Evolutionary conservation across 768 basidiomycete species (phyloP).

Genomic region (Xerocomellus dryophilus): DNA sequence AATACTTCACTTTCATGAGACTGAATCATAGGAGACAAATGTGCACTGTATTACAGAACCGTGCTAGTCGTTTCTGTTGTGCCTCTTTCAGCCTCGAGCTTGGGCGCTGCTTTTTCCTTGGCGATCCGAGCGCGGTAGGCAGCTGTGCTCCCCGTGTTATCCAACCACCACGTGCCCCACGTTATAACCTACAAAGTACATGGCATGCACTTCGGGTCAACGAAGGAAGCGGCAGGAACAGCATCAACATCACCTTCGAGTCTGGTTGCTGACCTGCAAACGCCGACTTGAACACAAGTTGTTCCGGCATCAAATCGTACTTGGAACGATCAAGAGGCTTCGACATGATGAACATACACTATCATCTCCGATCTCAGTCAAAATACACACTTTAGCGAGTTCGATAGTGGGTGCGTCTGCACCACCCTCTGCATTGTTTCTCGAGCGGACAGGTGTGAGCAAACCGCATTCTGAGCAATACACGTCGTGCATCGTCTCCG

Average conservation of each 20-base stretch:
- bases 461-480: constrained; percentile 14
- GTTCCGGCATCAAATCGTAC: constrained; percentile 5
- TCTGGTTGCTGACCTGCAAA: neutral
- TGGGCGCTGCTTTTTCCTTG: constrained; percentile 7
- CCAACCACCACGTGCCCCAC: constrained; percentile 15
- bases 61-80: neutral
- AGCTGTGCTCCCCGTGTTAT: constrained; percentile 15
- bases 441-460: constrained; percentile 2
- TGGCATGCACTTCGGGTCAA: neutral
- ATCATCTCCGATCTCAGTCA: neutral
- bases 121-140: constrained; percentile 11
- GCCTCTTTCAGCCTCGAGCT: neutral
- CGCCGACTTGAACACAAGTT: neutral
- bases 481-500: constrained; percentile 13
- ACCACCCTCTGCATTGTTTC: constrained; percentile 12
- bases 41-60: neutral
- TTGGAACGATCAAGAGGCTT: constrained; percentile 16
- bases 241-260: neutral
- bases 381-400: neutral
- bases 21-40: neutral
- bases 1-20: neutral
- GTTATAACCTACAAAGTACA: neutral
- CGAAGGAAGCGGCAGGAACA: neutral
- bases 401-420: constrained; percentile 8
- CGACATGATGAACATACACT: neutral